A percentile compares a stretch with the other conserved stretches of the same genome.
Conservation (phyloP, 2,329 filamentous ascomycete genomes). For the Zelopaecilomyces penicillatus region DNA sequence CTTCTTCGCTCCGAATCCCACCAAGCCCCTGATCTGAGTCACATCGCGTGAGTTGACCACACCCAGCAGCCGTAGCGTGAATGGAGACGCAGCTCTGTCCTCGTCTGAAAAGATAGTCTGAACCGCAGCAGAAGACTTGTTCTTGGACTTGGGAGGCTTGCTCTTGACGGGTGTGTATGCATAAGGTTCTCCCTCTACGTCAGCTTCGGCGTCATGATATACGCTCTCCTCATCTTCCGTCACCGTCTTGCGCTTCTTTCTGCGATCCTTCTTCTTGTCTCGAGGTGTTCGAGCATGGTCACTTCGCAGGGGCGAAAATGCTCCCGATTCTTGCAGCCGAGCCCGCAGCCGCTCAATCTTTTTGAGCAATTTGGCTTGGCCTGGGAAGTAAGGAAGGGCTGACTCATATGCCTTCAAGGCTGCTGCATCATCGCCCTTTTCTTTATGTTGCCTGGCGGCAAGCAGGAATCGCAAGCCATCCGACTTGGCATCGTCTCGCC, state of each 20-base stretch:
- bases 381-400: slow-evolving; percentile 77
- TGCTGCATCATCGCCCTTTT: slow-evolving; percentile 66
- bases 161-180: slow-evolving; percentile 6
- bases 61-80: slow-evolving; percentile 53
- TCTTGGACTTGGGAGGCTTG: slow-evolving; percentile 22
- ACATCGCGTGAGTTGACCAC: slow-evolving; percentile 69
- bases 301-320: slow-evolving; percentile 8
- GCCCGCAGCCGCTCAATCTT: slow-evolving; percentile 58
- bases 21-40: slow-evolving; percentile 54
- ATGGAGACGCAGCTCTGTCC: slow-evolving; percentile 39
- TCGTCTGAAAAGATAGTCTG: slow-evolving; percentile 24
- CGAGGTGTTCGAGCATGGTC: neutral
- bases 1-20: slow-evolving; percentile 66
- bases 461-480: slow-evolving; percentile 79
- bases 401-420: slow-evolving; percentile 81
- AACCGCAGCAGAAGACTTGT: slow-evolving; percentile 21
- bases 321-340: slow-evolving; percentile 33
- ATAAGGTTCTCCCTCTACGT: slow-evolving; percentile 20
- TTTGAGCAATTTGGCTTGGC: slow-evolving; percentile 65
- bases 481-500: slow-evolving; percentile 60
- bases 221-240: slow-evolving; percentile 4
- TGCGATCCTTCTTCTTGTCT: slow-evolving; percentile 15
- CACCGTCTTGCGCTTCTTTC: slow-evolving; percentile 12
- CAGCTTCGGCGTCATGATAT: slow-evolving; percentile 14
- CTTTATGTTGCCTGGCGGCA: slow-evolving; percentile 88